phyloP scores from a whole-genome alignment of 2,329 filamentous ascomycete genomes.

The Monilinia vaccinii-corymbosi region DNA sequence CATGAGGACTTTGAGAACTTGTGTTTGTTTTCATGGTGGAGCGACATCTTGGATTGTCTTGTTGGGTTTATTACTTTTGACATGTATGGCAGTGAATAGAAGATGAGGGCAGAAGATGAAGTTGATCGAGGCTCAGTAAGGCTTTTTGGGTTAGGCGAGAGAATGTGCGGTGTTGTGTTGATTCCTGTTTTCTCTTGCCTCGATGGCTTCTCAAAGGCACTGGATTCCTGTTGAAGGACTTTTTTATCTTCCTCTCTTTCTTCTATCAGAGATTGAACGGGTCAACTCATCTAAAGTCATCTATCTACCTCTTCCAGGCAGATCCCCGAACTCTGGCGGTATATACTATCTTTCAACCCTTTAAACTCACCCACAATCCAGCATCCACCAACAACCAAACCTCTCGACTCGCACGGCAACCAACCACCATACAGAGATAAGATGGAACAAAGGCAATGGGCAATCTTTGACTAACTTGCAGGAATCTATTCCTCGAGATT shows the following conservation, averaged over 20 bases:
- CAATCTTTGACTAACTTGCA: background rate
- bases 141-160: background rate
- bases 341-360: background rate
- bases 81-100: background rate
- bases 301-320: too few relatives aligned
- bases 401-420: too few relatives aligned
- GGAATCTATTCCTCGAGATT: too few relatives aligned
- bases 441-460: background rate
- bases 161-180: background rate
- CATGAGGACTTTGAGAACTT: background rate
- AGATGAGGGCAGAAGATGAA: background rate
- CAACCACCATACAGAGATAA: background rate
- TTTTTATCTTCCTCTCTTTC: background rate
- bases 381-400: background rate
- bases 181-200: too few relatives aligned
- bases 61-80: too few relatives aligned
- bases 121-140: too few relatives aligned
- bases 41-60: background rate
- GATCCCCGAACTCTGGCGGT: background rate
- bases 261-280: rapidly evolving
- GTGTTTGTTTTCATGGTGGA: background rate
- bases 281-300: background rate
- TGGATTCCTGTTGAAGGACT: rapidly evolving
- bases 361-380: too few relatives aligned
- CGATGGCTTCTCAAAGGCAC: background rate